These are phyloP conservation scores for Mortierella sp. DNA, from an alignment of 371 early-diverging fungal genomes.

Conservation along the genomic window DNA sequence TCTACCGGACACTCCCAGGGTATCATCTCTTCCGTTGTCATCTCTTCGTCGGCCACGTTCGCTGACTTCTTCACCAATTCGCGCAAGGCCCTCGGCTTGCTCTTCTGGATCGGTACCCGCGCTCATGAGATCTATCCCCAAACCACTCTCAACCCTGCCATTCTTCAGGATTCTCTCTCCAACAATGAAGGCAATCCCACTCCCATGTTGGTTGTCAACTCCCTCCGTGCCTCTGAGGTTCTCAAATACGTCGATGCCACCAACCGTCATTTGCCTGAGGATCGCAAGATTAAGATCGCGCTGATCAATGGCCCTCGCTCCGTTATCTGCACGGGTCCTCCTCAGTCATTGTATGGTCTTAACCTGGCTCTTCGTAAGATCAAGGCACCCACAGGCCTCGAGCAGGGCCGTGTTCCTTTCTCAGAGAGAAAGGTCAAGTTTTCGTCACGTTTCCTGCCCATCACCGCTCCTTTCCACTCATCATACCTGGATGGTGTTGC, in stretches of 20 bases:
- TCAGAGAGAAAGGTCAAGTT: conserved; percentile 91
- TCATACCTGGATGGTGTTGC: conserved; percentile 76
- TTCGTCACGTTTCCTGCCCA: conserved; percentile 87
- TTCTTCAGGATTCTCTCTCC: conserved; percentile 87
- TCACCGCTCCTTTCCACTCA: conserved; percentile 91
- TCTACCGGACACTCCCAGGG: conserved; percentile 96
- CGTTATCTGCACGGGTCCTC: conserved; percentile 86
- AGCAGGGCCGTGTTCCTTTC: conserved; percentile 88
- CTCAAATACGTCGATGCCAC: conserved; percentile 85
- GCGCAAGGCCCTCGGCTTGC: conserved; percentile 87
- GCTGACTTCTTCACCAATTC: conserved; percentile 84
- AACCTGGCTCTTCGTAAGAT: conserved; percentile 88
- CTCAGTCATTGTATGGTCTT: conserved; percentile 91
- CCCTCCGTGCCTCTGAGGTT: conserved; percentile 79
- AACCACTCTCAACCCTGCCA: conserved; percentile 88
- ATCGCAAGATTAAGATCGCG: conserved; percentile 84
- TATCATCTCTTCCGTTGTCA: conserved; percentile 90
- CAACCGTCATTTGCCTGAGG: conserved; percentile 85
- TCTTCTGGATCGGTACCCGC: conserved; percentile 93
- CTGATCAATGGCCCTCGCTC: conserved; percentile 91
- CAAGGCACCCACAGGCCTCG: conserved; percentile 83
- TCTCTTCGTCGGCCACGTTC: conserved; percentile 84
- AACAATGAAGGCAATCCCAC: conserved; percentile 95
- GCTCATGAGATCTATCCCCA: conserved; percentile 89
- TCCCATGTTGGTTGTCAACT: conserved; percentile 90